These are phyloP conservation scores for Dianthus caryophyllus DNA, from an alignment of 148 eudicot genomes.

Conservation along the genomic window DNA sequence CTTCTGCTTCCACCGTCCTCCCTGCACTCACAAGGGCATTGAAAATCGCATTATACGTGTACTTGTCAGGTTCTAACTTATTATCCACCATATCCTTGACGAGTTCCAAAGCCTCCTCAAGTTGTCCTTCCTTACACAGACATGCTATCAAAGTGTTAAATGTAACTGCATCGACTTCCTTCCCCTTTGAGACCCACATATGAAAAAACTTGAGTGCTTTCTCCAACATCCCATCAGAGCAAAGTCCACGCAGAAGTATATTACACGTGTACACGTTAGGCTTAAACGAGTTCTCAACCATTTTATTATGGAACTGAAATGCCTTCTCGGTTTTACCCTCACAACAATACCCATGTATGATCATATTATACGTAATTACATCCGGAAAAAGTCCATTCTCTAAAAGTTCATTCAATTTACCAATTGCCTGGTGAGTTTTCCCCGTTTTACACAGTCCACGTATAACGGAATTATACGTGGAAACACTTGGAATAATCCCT, in stretches of 20 bases:
- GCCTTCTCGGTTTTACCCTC: slow-evolving; percentile 80
- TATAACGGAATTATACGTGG: slow-evolving; percentile 70
- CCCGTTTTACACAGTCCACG: slow-evolving; percentile 73
- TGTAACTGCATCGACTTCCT: slow-evolving; percentile 60
- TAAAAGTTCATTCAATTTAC: slow-evolving; percentile 65
- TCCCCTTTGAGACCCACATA: slow-evolving; percentile 63
- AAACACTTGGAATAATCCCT: slow-evolving; percentile 49
- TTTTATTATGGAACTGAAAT: slow-evolving; percentile 72
- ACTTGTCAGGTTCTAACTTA: slow-evolving; percentile 57
- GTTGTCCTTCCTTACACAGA: slow-evolving; percentile 60
- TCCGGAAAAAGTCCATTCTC: slow-evolving; percentile 67
- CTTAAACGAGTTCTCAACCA: slow-evolving; percentile 65
- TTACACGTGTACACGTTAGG: slow-evolving; percentile 70
- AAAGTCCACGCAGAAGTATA: slow-evolving; percentile 80
- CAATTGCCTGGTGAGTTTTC: slow-evolving; percentile 56
- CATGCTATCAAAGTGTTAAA: slow-evolving; percentile 69
- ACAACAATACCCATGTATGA: slow-evolving; percentile 81
- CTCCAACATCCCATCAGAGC: slow-evolving; percentile 69
- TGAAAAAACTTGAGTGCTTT: slow-evolving; percentile 67
- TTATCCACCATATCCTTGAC: slow-evolving; percentile 58
- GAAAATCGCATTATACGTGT: slow-evolving; percentile 56
- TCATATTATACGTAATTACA: slow-evolving; percentile 71
- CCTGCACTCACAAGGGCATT: slow-evolving; percentile 50
- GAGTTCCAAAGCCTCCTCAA: slow-evolving; percentile 61
- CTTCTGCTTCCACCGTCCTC: slow-evolving; percentile 56